phyloP scores from a whole-genome alignment of 1,284 basidiomycete species.

The Cryptococcus depauperatus region DNA sequence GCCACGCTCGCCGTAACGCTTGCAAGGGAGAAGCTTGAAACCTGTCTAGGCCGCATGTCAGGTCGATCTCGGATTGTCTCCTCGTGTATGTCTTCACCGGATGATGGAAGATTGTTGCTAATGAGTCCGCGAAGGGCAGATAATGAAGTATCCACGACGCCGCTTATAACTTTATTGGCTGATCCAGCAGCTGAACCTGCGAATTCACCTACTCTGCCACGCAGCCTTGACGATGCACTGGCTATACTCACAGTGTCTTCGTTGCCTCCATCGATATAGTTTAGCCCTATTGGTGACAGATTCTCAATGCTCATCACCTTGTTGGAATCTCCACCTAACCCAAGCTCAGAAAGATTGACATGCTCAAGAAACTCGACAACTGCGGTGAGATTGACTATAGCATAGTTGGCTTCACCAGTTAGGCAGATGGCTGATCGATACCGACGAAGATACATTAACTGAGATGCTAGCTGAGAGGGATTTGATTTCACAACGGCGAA shows the following conservation, averaged over 20 bases:
- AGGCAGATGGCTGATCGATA: conserved; percentile 62
- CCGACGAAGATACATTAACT: conserved; percentile 76
- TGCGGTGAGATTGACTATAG: conserved; percentile 85
- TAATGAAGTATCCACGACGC: conserved; percentile 75
- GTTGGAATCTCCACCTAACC: conserved; percentile 57
- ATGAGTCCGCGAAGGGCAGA: conserved; percentile 65
- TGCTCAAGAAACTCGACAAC: conserved; percentile 90
- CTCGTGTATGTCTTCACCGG: conserved; percentile 13
- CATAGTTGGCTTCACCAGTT: conserved; percentile 82
- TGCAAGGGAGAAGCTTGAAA: conserved; percentile 71
- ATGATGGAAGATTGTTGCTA: conserved; percentile 18
- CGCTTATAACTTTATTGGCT: conserved; percentile 73
- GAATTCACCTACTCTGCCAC: conserved; percentile 69
- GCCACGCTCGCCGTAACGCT: conserved; percentile 63
- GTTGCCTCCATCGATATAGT: conserved; percentile 35
- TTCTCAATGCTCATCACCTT: conserved; percentile 62
- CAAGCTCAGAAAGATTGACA: conserved; percentile 73
- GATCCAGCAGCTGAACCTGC: conserved; percentile 54
- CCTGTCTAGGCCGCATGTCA: conserved; percentile 51
- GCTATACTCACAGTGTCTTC: conserved; percentile 39
- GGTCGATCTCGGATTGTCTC: conserved; percentile 13
- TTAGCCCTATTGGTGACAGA: conserved; percentile 64
- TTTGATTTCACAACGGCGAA: conserved; percentile 85
- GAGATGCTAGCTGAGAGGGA: conserved; percentile 72
- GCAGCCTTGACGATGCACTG: conserved; percentile 44